These are phyloP conservation scores for Candida maris DNA, from an alignment of 805 yeast genomes.

Conservation along the genomic window DNA sequence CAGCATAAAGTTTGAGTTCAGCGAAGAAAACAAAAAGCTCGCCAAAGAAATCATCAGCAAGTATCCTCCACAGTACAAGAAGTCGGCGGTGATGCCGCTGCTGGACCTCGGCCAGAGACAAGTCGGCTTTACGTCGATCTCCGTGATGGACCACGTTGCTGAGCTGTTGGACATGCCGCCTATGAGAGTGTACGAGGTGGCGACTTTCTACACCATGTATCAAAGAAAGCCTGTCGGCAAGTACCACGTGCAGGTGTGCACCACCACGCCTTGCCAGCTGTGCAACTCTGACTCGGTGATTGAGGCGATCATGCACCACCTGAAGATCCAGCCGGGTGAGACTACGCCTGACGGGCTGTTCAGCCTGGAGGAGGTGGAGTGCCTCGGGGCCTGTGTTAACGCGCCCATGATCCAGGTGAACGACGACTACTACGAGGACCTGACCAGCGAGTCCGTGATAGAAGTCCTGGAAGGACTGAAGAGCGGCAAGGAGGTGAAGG, in stretches of 20 bases:
- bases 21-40: constrained; percentile 55
- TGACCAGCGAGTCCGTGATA: constrained; percentile 63
- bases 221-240: constrained; percentile 84
- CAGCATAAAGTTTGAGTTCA: constrained; percentile 68
- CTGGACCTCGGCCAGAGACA: constrained; percentile 86
- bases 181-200: constrained; percentile 91
- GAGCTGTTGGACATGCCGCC: constrained; percentile 84
- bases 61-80: constrained; percentile 83
- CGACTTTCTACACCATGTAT: constrained; percentile 89
- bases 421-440: constrained; percentile 80
- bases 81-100: constrained; percentile 85
- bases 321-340: constrained; percentile 70
- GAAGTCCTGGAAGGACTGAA: constrained; percentile 59
- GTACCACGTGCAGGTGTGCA: constrained; percentile 78
- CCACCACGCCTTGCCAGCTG: constrained; percentile 86
- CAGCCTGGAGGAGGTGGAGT: constrained; percentile 84
- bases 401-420: constrained; percentile 86
- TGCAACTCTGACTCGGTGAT: constrained; percentile 80
- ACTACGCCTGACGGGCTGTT: constrained; percentile 72
- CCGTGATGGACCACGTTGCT: constrained; percentile 89
- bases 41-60: constrained; percentile 74
- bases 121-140: constrained; percentile 77
- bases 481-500: constrained; percentile 54
- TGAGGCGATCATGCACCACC: constrained; percentile 58
- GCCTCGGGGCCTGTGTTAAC: constrained; percentile 89